These are phyloP conservation scores for Penicillium canariense DNA, from an alignment of 495 filamentous ascomycete genomes.

Conservation along the genomic window DNA sequence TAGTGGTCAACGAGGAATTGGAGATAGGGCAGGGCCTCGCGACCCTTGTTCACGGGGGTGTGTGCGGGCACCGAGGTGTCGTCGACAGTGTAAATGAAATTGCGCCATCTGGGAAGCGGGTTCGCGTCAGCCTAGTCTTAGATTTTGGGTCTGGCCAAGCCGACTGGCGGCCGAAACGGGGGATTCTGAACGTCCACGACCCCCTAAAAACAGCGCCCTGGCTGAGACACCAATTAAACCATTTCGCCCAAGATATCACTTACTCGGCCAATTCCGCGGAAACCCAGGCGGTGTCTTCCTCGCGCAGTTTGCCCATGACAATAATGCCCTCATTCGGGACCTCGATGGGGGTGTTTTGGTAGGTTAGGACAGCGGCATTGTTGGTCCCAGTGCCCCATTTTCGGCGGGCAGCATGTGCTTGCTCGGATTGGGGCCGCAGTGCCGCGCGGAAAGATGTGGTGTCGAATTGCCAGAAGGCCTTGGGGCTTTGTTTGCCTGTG, in stretches of 20 bases:
- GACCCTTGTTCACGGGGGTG: constrained; percentile 47
- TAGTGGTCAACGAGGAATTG: constrained; percentile 50
- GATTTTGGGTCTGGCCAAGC: background rate
- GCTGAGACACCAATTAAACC: constrained; percentile 1
- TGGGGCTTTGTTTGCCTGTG: constrained; percentile 24
- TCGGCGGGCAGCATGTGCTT: constrained; percentile 21
- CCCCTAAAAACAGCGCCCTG: background rate
- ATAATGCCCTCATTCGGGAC: constrained; percentile 41
- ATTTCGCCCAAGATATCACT: constrained; percentile 12
- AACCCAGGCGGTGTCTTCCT: constrained; percentile 44
- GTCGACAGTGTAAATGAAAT: constrained; percentile 47
- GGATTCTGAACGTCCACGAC: background rate
- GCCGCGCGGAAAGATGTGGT: constrained; percentile 23
- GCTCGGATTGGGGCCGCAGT: constrained; percentile 10
- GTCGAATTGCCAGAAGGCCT: constrained; percentile 33
- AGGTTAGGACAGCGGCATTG: constrained; percentile 14
- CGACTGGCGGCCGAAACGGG: background rate
- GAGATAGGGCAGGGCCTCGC: constrained; percentile 48
- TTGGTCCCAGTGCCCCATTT: constrained; percentile 26
- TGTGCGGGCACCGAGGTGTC: constrained; percentile 34
- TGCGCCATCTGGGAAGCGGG: constrained; percentile 36
- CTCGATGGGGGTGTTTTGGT: constrained; percentile 34
- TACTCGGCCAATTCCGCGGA: constrained; percentile 40
- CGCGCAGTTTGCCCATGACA: constrained; percentile 40
- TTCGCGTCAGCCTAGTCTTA: constrained; percentile 10